These are phyloP conservation scores for Trifolium pratense DNA, from an alignment of 306 rosid species.

Conservation along the genomic window DNA sequence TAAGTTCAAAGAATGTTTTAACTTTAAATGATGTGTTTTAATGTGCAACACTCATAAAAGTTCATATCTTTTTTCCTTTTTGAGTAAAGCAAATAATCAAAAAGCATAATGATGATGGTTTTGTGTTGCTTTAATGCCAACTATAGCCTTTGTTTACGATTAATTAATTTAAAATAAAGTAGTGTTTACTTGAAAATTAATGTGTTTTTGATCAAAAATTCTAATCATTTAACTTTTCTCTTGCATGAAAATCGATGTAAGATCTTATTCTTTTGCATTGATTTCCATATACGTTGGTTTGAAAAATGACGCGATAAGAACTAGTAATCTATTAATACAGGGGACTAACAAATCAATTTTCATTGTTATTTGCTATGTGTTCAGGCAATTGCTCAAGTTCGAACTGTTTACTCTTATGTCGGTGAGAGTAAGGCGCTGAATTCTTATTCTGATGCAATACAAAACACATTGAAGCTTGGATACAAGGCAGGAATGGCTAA, in stretches of 20 bases:
- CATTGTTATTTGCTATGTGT: slow-evolving; percentile 18
- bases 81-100: slow-evolving; percentile 34
- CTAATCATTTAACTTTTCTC: no score
- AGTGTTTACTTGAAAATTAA: background rate
- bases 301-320: background rate
- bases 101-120: slow-evolving; percentile 40
- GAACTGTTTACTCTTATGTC: slow-evolving; percentile 93
- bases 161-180: slow-evolving; percentile 23
- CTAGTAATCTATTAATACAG: background rate
- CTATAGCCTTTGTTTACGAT: slow-evolving; percentile 27
- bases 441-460: slow-evolving; percentile 95
- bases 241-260: no score
- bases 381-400: slow-evolving; percentile 92
- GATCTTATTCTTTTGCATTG: background rate
- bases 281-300: slow-evolving; percentile 19
- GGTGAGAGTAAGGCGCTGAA: slow-evolving; percentile 96
- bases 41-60: slow-evolving; percentile 45
- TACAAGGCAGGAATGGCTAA: slow-evolving; percentile 99
- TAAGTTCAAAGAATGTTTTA: slow-evolving; percentile 26
- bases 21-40: slow-evolving; percentile 49
- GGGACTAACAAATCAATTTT: slow-evolving; percentile 3
- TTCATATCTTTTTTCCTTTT: slow-evolving; percentile 39
- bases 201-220: background rate
- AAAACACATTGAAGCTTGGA: slow-evolving; percentile 90
- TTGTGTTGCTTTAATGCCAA: slow-evolving; percentile 36